Evolutionary conservation across 495 filamentous ascomycete genomes (phyloP).

Genomic region (Annulohypoxylon maeteangense): DNA sequence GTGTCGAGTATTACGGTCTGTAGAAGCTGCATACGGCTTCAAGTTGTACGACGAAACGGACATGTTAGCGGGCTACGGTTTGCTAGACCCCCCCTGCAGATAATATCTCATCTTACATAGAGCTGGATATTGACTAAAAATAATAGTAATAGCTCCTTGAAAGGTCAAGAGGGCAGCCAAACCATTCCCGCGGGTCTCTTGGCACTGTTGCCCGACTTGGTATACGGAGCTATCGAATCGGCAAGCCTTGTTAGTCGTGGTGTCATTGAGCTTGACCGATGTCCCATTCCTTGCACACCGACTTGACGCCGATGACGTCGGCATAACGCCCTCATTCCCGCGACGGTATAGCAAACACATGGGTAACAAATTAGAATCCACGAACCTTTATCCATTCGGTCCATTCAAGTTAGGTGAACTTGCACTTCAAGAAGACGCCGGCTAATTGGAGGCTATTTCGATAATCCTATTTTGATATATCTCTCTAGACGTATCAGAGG

Average conservation of each 20-base stretch:
- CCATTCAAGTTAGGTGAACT: not conserved
- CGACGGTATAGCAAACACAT: conserved; percentile 27
- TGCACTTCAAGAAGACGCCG: not conserved
- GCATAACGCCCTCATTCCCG: conserved; percentile 13
- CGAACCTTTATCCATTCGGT: conserved; percentile 12
- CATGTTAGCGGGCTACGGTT: conserved; percentile 16
- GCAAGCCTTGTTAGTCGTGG: conserved; percentile 14
- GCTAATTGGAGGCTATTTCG: not conserved
- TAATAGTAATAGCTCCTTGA: conserved; percentile 9
- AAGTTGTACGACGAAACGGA: conserved; percentile 22
- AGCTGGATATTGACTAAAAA: conserved; percentile 18
- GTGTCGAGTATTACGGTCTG: conserved; percentile 27
- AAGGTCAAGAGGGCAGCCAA: conserved; percentile 25
- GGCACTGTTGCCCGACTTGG: conserved; percentile 31
- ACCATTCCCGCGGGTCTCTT: conserved; percentile 35
- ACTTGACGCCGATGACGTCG: conserved; percentile 34
- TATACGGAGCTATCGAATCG: conserved; percentile 19
- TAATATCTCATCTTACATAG: conserved; percentile 4
- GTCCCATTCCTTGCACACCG: conserved; percentile 38
- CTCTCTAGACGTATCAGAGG: not conserved
- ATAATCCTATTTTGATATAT: conserved; percentile 5
- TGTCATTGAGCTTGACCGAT: conserved; percentile 25
- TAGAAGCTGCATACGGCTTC: conserved; percentile 9
- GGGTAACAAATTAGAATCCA: conserved; percentile 26
- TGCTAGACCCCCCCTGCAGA: conserved; percentile 33